Percentiles rank a stretch among this genome's conserved stretches.
Evolutionary conservation across 345 rosid genomes (phyloP).

Genomic region (Linum trigynum): DNA sequence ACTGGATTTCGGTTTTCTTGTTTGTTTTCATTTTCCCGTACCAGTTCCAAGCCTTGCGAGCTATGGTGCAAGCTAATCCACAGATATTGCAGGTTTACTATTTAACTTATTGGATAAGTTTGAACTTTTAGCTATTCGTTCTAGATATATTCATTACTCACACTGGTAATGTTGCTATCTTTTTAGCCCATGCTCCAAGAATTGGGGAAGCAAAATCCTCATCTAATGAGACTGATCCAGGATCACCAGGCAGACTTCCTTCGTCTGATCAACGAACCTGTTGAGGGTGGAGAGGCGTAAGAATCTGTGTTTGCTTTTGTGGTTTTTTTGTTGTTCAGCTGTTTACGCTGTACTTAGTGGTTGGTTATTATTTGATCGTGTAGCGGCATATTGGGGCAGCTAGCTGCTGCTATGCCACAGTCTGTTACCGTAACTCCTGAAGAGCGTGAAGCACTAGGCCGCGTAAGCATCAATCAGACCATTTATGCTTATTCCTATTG

Average conservation of each 20-base stretch:
- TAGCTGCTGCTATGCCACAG: slow-evolving; percentile 78
- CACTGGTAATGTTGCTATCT: neutral
- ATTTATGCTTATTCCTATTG: neutral
- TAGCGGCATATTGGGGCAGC: slow-evolving; percentile 62
- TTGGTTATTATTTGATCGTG: neutral
- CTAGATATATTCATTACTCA: neutral
- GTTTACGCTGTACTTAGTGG: slow-evolving; percentile 8
- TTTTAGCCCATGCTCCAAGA: slow-evolving; percentile 92
- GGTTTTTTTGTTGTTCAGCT: neutral
- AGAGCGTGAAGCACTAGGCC: slow-evolving; percentile 91
- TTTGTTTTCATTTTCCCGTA: neutral
- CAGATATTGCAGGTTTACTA: slow-evolving; percentile 55
- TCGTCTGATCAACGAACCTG: slow-evolving; percentile 79
- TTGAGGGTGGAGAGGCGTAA: slow-evolving; percentile 81
- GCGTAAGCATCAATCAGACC: slow-evolving; percentile 32
- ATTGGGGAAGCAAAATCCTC: slow-evolving; percentile 82
- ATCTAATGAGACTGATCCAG: slow-evolving; percentile 76
- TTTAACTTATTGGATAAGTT: neutral
- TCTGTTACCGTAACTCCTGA: slow-evolving; percentile 77
- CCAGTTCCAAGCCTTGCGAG: slow-evolving; percentile 78
- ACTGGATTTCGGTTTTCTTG: neutral
- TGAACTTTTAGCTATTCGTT: neutral
- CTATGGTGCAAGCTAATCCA: slow-evolving; percentile 82
- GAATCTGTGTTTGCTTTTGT: slow-evolving; percentile 11
- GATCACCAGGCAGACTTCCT: slow-evolving; percentile 84